Evolutionary conservation across 2,329 filamentous ascomycete species (phyloP).

Genomic region (Epichloe scottii): DNA sequence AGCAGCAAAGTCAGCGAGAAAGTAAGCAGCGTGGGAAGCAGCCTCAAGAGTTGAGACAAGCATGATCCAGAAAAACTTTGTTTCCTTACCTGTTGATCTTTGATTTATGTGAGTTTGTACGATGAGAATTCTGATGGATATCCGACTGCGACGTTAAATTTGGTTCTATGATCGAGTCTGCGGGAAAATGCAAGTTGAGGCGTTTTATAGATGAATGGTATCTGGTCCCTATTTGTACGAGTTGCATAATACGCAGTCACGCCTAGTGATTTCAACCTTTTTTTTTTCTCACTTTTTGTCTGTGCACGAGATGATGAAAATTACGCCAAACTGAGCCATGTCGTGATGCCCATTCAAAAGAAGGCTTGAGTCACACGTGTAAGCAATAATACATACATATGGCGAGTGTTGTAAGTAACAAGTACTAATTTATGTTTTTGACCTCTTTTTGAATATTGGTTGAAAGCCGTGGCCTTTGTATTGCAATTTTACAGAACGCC

Average conservation of each 20-base stretch:
- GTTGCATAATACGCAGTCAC: no score
- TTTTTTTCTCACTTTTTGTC: no score
- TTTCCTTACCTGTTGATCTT: background rate
- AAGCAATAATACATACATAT: background rate
- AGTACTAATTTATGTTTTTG: background rate
- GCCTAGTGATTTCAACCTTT: no score
- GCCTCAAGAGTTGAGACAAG: conserved; percentile 21
- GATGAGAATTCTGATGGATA: conserved; percentile 8
- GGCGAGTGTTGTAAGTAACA: background rate
- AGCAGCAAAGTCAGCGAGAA: conserved; percentile 33
- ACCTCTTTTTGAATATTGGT: background rate
- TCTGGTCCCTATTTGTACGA: background rate
- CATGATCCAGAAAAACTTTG: no score
- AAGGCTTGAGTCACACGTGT: no score
- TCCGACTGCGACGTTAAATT: background rate
- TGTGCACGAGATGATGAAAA: no score
- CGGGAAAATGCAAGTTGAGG: background rate
- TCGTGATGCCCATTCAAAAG: no score
- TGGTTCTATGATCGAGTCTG: background rate
- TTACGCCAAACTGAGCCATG: no score
- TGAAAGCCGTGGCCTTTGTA: background rate
- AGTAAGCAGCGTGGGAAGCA: conserved; percentile 37
- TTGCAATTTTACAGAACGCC: background rate
- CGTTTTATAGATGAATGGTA: background rate
- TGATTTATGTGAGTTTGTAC: conserved; percentile 6